phyloP scores from a whole-genome alignment of 225 moss, liverwort and hornwort genomes.

The Sphagnum contortum region DNA sequence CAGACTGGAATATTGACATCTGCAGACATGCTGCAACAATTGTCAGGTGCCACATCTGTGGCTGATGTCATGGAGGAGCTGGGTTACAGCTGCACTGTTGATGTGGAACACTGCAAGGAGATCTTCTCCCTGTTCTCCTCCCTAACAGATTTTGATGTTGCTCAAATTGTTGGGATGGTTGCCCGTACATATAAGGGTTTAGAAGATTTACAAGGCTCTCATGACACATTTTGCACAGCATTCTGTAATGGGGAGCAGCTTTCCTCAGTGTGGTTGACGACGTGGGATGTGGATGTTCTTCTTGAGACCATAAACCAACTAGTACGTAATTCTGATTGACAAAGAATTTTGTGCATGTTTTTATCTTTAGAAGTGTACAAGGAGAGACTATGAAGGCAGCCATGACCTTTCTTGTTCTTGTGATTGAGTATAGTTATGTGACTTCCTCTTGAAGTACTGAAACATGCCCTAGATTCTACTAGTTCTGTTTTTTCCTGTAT shows the following conservation, averaged over 20 bases:
- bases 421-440: no score
- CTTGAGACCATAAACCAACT: conserved; percentile 63
- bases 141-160: conserved; percentile 58
- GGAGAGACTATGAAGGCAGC: no score
- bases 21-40: conserved; percentile 50
- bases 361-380: no score
- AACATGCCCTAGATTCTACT: no score
- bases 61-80: conserved; percentile 81
- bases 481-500: no score
- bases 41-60: conserved; percentile 59
- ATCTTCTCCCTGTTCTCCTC: conserved; percentile 58
- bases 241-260: conserved; percentile 62
- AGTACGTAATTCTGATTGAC: conserved; percentile 27
- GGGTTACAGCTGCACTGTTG: conserved; percentile 76
- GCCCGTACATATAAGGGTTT: conserved; percentile 75
- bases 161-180: conserved; percentile 69
- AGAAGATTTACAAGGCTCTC: conserved; percentile 75
- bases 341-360: no score
- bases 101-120: conserved; percentile 84
- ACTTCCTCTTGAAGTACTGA: no score
- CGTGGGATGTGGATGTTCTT: conserved; percentile 82
- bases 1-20: conserved; percentile 25
- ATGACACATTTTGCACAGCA: conserved; percentile 56
- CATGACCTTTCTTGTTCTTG: no score
- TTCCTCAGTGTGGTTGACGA: conserved; percentile 44